A percentile compares a stretch with the other conserved stretches of the same genome.
phyloP scores from a whole-genome alignment of 352 stramenopile species.

The Phytophthora crassamura region DNA sequence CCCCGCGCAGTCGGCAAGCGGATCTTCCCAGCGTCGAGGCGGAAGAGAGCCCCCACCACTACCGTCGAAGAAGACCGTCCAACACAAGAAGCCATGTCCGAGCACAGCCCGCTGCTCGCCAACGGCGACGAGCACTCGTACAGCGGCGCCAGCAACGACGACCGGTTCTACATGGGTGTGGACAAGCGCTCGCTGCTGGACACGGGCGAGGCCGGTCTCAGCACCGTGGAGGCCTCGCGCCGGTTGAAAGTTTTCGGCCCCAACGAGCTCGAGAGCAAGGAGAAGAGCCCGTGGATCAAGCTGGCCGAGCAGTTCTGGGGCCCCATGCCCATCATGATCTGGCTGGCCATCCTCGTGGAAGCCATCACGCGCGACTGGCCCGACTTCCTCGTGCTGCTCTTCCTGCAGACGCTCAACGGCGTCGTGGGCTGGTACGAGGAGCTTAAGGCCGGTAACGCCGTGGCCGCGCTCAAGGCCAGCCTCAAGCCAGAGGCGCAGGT shows the following conservation, averaged over 20 bases:
- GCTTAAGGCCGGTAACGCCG: constrained; percentile 84
- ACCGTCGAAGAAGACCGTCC: constrained; percentile 13
- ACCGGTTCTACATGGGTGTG: constrained; percentile 82
- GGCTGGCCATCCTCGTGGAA: constrained; percentile 89
- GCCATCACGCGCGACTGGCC: constrained; percentile 56
- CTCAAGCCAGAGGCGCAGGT: constrained; percentile 89
- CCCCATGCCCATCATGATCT: constrained; percentile 93
- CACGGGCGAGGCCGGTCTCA: constrained; percentile 78
- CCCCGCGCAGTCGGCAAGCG: not conserved
- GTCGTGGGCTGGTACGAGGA: constrained; percentile 79
- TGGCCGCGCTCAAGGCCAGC: constrained; percentile 86
- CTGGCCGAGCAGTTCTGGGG: constrained; percentile 76
- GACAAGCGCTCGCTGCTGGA: constrained; percentile 81
- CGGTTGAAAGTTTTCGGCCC: constrained; percentile 86
- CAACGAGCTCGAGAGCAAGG: constrained; percentile 82
- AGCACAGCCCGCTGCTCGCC: constrained; percentile 70
- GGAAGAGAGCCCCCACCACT: not conserved
- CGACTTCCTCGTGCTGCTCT: constrained; percentile 75
- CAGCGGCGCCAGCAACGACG: constrained; percentile 54
- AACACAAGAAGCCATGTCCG: constrained; percentile 30
- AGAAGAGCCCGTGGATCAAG: constrained; percentile 63
- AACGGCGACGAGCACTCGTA: constrained; percentile 42
- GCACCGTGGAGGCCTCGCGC: constrained; percentile 75
- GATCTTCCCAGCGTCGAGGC: constrained; percentile 12
- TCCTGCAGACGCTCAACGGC: constrained; percentile 77